A percentile compares a stretch with the other conserved stretches of the same genome.
Evolutionary conservation across 805 yeast species (phyloP).

Genomic region (Yarrowia sp.): DNA sequence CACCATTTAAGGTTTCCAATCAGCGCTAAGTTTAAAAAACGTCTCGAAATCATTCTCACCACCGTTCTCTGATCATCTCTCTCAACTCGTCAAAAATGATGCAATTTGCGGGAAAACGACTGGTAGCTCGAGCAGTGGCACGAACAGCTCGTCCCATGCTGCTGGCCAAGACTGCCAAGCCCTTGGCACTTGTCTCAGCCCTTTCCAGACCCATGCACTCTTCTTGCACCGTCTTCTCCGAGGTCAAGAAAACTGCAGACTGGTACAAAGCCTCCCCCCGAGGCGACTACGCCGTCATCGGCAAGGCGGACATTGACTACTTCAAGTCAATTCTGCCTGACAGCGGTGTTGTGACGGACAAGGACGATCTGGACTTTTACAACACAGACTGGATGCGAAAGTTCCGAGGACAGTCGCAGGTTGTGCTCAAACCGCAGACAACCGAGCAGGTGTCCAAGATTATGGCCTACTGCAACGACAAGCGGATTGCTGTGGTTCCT

Average conservation of each 20-base stretch:
- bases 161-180: not conserved
- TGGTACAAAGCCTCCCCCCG: conserved; percentile 56
- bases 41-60: too few relatives aligned
- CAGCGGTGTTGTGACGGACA: conserved; percentile 39
- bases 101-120: conserved; percentile 16
- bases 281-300: conserved; percentile 50
- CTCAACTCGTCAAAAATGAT: not conserved
- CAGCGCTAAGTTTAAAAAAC: too few relatives aligned
- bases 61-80: not conserved
- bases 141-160: not conserved
- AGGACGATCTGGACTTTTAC: conserved; percentile 44
- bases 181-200: not conserved
- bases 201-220: not conserved
- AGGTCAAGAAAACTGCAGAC: conserved; percentile 62
- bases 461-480: conserved; percentile 73
- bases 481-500: conserved; percentile 80
- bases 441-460: conserved; percentile 74
- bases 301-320: conserved; percentile 52
- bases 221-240: not conserved
- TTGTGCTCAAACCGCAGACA: conserved; percentile 79
- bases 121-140: not conserved
- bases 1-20: not conserved
- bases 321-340: conserved; percentile 60
- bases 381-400: conserved; percentile 95
- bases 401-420: conserved; percentile 78